These are phyloP conservation scores for Hortiboletus flavorubellus DNA, from an alignment of 768 basidiomycete genomes.

Conservation along the genomic window DNA sequence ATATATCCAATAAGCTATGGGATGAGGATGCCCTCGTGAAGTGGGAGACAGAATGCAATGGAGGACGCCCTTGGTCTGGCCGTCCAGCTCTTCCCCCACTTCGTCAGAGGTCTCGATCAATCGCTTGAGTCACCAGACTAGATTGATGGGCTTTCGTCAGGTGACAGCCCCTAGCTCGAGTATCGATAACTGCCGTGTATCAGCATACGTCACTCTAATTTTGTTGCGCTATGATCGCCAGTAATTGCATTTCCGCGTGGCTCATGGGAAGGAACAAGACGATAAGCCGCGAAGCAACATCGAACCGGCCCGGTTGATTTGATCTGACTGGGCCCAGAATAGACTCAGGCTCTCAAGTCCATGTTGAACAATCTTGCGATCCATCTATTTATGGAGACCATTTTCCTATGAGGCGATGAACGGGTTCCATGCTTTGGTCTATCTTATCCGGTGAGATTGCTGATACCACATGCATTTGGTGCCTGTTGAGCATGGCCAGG, in stretches of 20 bases:
- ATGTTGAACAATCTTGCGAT: background rate
- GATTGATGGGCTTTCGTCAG: background rate
- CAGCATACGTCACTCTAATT: background rate
- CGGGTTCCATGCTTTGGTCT: background rate
- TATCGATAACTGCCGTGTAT: background rate
- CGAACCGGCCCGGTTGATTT: background rate
- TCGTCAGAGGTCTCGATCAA: background rate
- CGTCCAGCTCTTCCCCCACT: constrained; percentile 14
- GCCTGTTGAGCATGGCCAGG: background rate
- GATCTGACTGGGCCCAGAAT: background rate
- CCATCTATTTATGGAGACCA: background rate
- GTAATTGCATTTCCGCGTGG: background rate
- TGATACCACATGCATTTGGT: background rate
- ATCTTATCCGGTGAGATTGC: background rate
- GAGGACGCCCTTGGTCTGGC: constrained; percentile 47
- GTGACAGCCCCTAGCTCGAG: background rate
- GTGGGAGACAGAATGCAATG: constrained; percentile 56
- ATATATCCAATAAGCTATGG: constrained; percentile 49
- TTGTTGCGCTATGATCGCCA: background rate
- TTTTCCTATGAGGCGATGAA: background rate
- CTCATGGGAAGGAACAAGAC: background rate
- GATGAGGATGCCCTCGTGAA: constrained; percentile 52
- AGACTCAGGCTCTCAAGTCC: background rate
- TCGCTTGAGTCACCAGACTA: background rate
- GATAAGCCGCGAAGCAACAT: background rate